These are phyloP conservation scores for Sutorius australiensis DNA, from an alignment of 768 basidiomycete species.

Conservation along the genomic window DNA sequence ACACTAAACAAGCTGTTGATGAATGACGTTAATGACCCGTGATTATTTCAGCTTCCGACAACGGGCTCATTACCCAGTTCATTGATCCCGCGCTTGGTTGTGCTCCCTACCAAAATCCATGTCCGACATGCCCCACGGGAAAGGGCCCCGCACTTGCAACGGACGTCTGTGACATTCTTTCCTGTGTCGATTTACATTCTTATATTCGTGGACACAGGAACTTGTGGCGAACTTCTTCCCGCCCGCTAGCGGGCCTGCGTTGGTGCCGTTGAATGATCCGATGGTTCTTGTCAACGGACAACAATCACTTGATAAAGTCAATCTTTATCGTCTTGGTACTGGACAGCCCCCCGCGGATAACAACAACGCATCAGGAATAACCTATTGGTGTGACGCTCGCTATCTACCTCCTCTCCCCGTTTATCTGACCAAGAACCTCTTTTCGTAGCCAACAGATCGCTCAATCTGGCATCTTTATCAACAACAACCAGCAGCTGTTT, in stretches of 20 bases:
- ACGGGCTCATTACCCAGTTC: conserved; percentile 23
- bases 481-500: conserved; percentile 19
- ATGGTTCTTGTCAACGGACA: conserved; percentile 27
- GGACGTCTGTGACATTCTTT: conserved; percentile 9
- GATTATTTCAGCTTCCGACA: conserved; percentile 21
- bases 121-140: conserved; percentile 21
- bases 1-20: not conserved
- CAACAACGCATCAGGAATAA: conserved; percentile 18
- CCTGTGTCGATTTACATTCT: not conserved
- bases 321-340: conserved; percentile 25
- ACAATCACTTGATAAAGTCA: conserved; percentile 24
- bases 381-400: conserved; percentile 17
- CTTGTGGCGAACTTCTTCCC: conserved; percentile 24
- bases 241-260: conserved; percentile 21
- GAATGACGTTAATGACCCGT: not conserved
- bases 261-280: conserved; percentile 25
- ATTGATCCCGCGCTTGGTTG: conserved; percentile 26
- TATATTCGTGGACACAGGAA: conserved; percentile 14
- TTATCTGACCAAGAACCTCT: not conserved
- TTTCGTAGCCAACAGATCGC: conserved; percentile 18
- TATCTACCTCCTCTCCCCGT: not conserved
- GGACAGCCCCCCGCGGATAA: conserved; percentile 25
- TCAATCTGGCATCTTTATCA: conserved; percentile 24
- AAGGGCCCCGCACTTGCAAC: conserved; percentile 20
- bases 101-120: conserved; percentile 24